Evolutionary conservation across 495 filamentous ascomycete species (phyloP), one percentile per base, ranked within the genome.

Genomic region (Neurospora sp.): DNA sequence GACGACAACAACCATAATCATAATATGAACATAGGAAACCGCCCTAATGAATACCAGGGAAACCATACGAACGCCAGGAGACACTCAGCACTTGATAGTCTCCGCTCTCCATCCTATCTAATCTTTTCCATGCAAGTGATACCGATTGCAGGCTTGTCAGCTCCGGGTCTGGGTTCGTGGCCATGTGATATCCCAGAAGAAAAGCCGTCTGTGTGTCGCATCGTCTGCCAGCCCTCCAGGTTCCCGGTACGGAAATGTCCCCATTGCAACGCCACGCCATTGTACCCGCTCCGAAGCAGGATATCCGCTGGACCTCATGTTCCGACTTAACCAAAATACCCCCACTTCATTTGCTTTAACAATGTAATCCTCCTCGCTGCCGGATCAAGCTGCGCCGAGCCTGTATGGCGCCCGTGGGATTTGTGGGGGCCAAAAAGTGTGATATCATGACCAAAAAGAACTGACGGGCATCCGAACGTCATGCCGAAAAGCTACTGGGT

Each of bases 71-170:
- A 80, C 76, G 81, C 83, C n/a, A 62, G 77, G 83, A 86, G 84
- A 87, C 83, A 75, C 76, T 86, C 85, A 87, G 85, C 85, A 82
- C 85, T 87, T 87, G 85, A 86, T 77, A 72, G 82, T 81, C 83
- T 82, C 83, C 78, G n/a, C 23, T 73, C 49, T 42, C 73, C 44
- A 40, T 14, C 70, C 73, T 72, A 54, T 23, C 31, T 66, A 31
- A 27, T 69, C 60, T 72, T 35, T 44, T 66, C 54, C 54, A 66
- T 66, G 54, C 54, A 66, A 66, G 27, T 66, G 27, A 66, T 35
- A 14, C 23, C 49, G 10, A 60, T 31, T 31, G 6, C 44, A 49
- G 44, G 49, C 49, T n/a, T 46, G 18, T 46, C 18, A 20, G 42
- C 42, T 46, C 49, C 49, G 49, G 20, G 10, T 31, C 20, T 31